Evolutionary conservation across 345 rosid genomes (phyloP).

Genomic region (Hypericum androsaemum): DNA sequence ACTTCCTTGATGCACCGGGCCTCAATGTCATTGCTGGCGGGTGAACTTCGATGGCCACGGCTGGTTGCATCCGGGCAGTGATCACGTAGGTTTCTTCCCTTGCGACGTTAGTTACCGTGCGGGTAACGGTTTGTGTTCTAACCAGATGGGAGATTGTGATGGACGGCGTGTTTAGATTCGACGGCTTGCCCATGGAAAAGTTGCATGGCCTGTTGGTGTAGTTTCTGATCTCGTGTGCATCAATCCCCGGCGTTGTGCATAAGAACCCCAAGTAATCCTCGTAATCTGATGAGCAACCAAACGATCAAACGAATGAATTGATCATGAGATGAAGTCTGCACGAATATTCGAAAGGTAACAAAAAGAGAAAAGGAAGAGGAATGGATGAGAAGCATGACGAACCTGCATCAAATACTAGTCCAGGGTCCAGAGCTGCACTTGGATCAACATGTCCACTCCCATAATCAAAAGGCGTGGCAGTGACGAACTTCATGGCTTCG

Average conservation of each 20-base stretch:
- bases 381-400: neutral
- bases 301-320: neutral
- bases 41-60: slow-evolving; percentile 62
- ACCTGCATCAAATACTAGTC: slow-evolving; percentile 95
- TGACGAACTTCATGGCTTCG: slow-evolving; percentile 61
- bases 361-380: neutral
- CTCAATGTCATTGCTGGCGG: slow-evolving; percentile 87
- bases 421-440: slow-evolving; percentile 93
- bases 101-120: slow-evolving; percentile 78
- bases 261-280: slow-evolving; percentile 85
- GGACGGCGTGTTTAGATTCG: slow-evolving; percentile 84
- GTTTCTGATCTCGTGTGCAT: slow-evolving; percentile 62
- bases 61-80: slow-evolving; percentile 70
- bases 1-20: slow-evolving; percentile 53
- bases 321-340: too few species aligned
- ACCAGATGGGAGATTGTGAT: slow-evolving; percentile 76
- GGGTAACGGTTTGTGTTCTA: slow-evolving; percentile 49
- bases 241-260: slow-evolving; percentile 88
- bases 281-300: slow-evolving; percentile 40
- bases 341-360: neutral
- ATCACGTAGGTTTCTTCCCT: slow-evolving; percentile 81
- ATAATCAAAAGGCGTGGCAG: slow-evolving; percentile 90
- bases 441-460: slow-evolving; percentile 98
- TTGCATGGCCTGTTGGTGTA: slow-evolving; percentile 72
- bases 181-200: slow-evolving; percentile 62